These are phyloP conservation scores for Trypanosoma congolense DNA, from an alignment of 208 protist genomes.

Conservation along the genomic window DNA sequence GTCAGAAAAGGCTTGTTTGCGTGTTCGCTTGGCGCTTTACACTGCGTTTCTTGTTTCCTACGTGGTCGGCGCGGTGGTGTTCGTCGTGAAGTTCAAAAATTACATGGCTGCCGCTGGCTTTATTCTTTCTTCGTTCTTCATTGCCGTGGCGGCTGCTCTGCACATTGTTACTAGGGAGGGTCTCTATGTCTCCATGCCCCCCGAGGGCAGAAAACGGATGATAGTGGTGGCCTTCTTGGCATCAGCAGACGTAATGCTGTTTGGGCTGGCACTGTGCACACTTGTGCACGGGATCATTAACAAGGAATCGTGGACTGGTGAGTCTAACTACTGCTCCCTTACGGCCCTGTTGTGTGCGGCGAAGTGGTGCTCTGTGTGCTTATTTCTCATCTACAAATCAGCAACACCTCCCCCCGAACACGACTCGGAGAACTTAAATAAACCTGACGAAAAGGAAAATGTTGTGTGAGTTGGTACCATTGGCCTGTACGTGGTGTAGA, in stretches of 20 bases:
- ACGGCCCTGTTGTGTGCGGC: slow-evolving; percentile 50
- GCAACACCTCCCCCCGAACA: not conserved
- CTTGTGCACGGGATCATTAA: slow-evolving; percentile 42
- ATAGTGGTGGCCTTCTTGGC: slow-evolving; percentile 42
- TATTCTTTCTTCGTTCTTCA: slow-evolving; percentile 36
- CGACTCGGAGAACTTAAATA: slow-evolving; percentile 10
- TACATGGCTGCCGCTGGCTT: slow-evolving; percentile 65
- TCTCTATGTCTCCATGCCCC: slow-evolving; percentile 43
- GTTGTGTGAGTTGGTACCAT: too few relatives aligned
- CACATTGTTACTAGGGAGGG: slow-evolving; percentile 31
- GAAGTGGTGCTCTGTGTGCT: slow-evolving; percentile 64
- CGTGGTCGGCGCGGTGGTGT: slow-evolving; percentile 32
- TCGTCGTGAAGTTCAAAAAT: slow-evolving; percentile 50
- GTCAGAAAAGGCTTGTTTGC: slow-evolving; percentile 11
- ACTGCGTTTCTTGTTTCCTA: slow-evolving; percentile 45
- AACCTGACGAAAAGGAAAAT: not conserved
- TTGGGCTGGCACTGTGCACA: slow-evolving; percentile 53
- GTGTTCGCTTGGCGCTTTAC: slow-evolving; percentile 33
- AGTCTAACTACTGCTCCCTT: slow-evolving; percentile 73
- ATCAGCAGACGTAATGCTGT: slow-evolving; percentile 23
- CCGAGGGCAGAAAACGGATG: slow-evolving; percentile 27
- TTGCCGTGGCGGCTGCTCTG: slow-evolving; percentile 31
- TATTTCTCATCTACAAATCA: not conserved
- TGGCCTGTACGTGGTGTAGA: too few relatives aligned
- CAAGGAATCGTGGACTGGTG: slow-evolving; percentile 46